These are phyloP conservation scores for Geotrichum australiense DNA, from an alignment of 1,139 yeast genomes.

Conservation along the genomic window DNA sequence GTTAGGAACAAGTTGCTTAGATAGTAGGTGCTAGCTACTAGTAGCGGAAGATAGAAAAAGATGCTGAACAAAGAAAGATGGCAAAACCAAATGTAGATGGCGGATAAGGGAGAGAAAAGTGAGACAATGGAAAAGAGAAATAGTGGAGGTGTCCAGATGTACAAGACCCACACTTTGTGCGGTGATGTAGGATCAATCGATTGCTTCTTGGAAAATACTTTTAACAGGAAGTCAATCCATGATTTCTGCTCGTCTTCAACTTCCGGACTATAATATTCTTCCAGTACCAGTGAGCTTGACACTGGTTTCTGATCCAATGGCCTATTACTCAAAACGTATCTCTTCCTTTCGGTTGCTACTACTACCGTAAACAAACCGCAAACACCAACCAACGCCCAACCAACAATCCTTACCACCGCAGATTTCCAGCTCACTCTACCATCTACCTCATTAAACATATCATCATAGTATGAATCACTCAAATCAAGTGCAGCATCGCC, in stretches of 20 bases:
- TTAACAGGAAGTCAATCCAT: not conserved
- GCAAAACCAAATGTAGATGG: constrained; percentile 40
- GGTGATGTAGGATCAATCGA: constrained; percentile 3
- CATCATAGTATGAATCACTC: not conserved
- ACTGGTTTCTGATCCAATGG: constrained; percentile 36
- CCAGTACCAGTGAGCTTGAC: constrained; percentile 37
- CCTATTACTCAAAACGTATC: constrained; percentile 39
- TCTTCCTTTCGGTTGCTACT: constrained; percentile 29
- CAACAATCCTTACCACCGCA: not conserved
- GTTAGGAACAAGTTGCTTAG: constrained; percentile 43
- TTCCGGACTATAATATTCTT: constrained; percentile 9
- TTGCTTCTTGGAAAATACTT: not conserved
- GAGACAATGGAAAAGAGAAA: constrained; percentile 44
- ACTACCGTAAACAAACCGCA: constrained; percentile 26
- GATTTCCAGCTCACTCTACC: constrained; percentile 1
- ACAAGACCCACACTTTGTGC: constrained; percentile 43
- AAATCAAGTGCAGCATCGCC: not conserved
- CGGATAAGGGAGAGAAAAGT: constrained; percentile 52
- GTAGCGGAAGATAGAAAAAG: constrained; percentile 28
- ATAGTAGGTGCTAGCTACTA: constrained; percentile 39
- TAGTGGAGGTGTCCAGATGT: constrained; percentile 54
- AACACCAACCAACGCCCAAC: constrained; percentile 1
- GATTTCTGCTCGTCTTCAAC: constrained; percentile 11
- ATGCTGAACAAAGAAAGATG: constrained; percentile 38
- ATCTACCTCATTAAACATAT: not conserved